Evolutionary conservation across 345 rosid species (phyloP).

Genomic region (Eucalyptus regnans): DNA sequence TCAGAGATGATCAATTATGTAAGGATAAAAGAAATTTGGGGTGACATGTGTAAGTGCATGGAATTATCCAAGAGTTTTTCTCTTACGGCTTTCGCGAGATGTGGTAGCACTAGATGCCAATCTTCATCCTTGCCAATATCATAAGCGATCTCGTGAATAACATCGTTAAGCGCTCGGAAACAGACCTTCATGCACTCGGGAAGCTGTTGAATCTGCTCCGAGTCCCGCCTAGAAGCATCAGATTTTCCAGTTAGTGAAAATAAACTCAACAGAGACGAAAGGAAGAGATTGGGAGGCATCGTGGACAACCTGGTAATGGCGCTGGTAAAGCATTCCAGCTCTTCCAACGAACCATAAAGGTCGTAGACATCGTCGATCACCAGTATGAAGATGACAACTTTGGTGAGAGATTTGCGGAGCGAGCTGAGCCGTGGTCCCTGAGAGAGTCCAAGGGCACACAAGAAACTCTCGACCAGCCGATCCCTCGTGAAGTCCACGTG

Average conservation of each 20-base stretch:
- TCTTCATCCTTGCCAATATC: slow-evolving; percentile 19
- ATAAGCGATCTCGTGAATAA: slow-evolving; percentile 13
- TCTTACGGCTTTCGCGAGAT: slow-evolving; percentile 26
- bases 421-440: slow-evolving; percentile 8
- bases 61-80: neutral
- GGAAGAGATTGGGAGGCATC: neutral
- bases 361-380: slow-evolving; percentile 46
- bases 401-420: slow-evolving; percentile 34
- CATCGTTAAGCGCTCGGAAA: slow-evolving; percentile 16
- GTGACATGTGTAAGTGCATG: neutral
- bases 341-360: slow-evolving; percentile 37
- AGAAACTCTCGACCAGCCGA: slow-evolving; percentile 35
- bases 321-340: slow-evolving; percentile 24
- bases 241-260: neutral
- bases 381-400: slow-evolving; percentile 20
- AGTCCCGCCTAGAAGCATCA: slow-evolving; percentile 24
- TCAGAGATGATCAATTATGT: neutral
- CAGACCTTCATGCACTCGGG: slow-evolving; percentile 41
- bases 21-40: neutral
- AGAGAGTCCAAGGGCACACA: slow-evolving; percentile 31
- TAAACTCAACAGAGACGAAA: neutral
- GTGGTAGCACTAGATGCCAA: slow-evolving; percentile 3
- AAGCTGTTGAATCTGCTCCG: neutral
- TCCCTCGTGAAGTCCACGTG: slow-evolving; percentile 28
- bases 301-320: slow-evolving; percentile 23